These are phyloP conservation scores for Alternaria burnsii DNA, from an alignment of 2,329 filamentous ascomycete genomes.

Conservation along the genomic window DNA sequence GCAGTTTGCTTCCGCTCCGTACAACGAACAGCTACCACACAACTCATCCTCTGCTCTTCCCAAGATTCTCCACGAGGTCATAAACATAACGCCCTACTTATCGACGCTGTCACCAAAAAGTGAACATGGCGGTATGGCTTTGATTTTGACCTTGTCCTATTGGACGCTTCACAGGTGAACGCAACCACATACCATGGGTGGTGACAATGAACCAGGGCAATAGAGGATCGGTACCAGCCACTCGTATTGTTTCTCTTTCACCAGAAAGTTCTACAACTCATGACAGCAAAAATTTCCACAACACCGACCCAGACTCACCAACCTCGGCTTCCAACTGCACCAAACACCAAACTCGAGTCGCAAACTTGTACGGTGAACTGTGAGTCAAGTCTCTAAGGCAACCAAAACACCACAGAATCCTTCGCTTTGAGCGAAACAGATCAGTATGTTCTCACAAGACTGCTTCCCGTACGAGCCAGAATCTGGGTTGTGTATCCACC, in stretches of 20 bases:
- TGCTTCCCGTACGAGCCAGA: constrained; percentile 14
- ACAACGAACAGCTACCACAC: background rate
- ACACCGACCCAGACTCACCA: constrained; percentile 4
- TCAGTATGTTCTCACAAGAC: constrained; percentile 20
- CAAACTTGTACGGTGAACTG: constrained; percentile 2
- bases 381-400: background rate
- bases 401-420: background rate
- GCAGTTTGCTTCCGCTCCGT: constrained; percentile 1
- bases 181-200: constrained; percentile 1
- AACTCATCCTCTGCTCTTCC: background rate
- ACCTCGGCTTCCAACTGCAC: constrained; percentile 11
- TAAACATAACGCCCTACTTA: background rate
- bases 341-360: constrained; percentile 8
- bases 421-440: constrained; percentile 5
- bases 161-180: constrained; percentile 6
- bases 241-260: constrained; percentile 12
- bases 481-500: background rate
- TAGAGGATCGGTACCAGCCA: constrained; percentile 8
- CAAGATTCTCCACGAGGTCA: background rate
- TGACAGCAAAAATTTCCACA: background rate
- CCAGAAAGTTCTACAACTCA: background rate
- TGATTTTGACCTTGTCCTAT: constrained; percentile 1
- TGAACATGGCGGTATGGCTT: background rate
- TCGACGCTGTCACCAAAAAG: background rate
- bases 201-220: constrained; percentile 17